These are phyloP conservation scores for Pisolithus sp. DNA, from an alignment of 768 basidiomycete genomes.

Conservation along the genomic window DNA sequence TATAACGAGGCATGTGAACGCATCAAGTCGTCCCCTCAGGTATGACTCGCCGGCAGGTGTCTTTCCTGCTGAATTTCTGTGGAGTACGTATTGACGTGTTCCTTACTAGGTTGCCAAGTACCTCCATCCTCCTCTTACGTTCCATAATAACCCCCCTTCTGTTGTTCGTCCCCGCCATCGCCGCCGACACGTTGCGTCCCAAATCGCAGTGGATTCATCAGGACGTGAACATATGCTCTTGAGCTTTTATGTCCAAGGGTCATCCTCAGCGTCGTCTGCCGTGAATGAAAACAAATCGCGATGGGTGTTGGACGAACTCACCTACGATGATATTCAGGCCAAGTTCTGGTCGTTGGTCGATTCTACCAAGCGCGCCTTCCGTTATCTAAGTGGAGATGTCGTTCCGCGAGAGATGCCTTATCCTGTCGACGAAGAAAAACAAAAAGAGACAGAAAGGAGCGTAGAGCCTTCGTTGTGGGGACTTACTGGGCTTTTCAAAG, in stretches of 20 bases:
- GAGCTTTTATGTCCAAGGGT: constrained; percentile 73
- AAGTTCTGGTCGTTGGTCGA: constrained; percentile 37
- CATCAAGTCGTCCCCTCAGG: constrained; percentile 41
- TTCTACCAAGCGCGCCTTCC: constrained; percentile 53
- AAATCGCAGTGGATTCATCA: constrained; percentile 62
- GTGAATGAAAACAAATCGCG: constrained; percentile 20
- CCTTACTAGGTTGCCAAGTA: constrained; percentile 56
- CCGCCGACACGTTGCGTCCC: constrained; percentile 75
- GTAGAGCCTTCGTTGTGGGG: constrained; percentile 41
- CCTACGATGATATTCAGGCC: constrained; percentile 50
- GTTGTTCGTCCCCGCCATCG: constrained; percentile 70
- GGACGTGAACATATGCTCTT: constrained; percentile 82
- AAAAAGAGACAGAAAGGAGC: constrained; percentile 24
- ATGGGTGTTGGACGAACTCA: constrained; percentile 33
- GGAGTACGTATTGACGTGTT: neutral
- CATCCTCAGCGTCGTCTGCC: constrained; percentile 34
- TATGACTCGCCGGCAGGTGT: constrained; percentile 17
- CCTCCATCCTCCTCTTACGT: constrained; percentile 59
- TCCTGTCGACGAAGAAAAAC: constrained; percentile 21
- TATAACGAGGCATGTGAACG: constrained; percentile 55
- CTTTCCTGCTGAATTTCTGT: neutral
- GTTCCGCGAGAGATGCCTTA: constrained; percentile 30
- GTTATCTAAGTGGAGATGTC: constrained; percentile 65
- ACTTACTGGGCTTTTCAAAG: constrained; percentile 64
- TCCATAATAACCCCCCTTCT: constrained; percentile 82